Evolutionary conservation across 805 yeast species (phyloP).

Genomic region (Ogataea pilisensis): DNA sequence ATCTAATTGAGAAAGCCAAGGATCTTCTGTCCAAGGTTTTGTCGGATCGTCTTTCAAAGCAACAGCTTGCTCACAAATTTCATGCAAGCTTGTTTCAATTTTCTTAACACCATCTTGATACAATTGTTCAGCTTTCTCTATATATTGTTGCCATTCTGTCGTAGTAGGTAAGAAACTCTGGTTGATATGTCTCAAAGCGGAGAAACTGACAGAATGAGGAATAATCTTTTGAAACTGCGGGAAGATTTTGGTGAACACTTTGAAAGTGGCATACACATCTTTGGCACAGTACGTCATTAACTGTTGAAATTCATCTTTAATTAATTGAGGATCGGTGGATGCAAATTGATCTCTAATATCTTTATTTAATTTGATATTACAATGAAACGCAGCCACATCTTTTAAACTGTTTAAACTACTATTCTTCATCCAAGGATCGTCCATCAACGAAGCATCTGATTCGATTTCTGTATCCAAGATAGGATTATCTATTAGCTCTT

Average conservation of each 20-base stretch:
- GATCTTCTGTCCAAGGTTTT: conserved; percentile 52
- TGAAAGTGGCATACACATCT: conserved; percentile 76
- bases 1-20: conserved; percentile 87
- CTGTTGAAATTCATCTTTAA: conserved; percentile 52
- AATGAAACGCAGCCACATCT: conserved; percentile 76
- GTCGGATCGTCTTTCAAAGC: conserved; percentile 39
- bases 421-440: conserved; percentile 81
- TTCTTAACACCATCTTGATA: conserved; percentile 55
- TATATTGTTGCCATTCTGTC: conserved; percentile 64
- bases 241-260: conserved; percentile 61
- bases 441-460: conserved; percentile 32
- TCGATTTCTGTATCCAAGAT: conserved; percentile 29
- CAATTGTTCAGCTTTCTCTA: conserved; percentile 60
- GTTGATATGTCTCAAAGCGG: conserved; percentile 74
- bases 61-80: conserved; percentile 58
- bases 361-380: conserved; percentile 66
- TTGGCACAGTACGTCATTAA: conserved; percentile 78
- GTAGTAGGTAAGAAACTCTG: conserved; percentile 77
- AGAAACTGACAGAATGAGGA: conserved; percentile 94
- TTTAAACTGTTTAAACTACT: conserved; percentile 78
- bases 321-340: conserved; percentile 46
- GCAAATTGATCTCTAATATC: conserved; percentile 61
- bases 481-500: conserved; percentile 26
- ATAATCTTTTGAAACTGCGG: conserved; percentile 65
- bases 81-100: conserved; percentile 55